These are phyloP conservation scores for Fagopyrum tataricum DNA, from an alignment of 148 eudicot species.

Conservation along the genomic window DNA sequence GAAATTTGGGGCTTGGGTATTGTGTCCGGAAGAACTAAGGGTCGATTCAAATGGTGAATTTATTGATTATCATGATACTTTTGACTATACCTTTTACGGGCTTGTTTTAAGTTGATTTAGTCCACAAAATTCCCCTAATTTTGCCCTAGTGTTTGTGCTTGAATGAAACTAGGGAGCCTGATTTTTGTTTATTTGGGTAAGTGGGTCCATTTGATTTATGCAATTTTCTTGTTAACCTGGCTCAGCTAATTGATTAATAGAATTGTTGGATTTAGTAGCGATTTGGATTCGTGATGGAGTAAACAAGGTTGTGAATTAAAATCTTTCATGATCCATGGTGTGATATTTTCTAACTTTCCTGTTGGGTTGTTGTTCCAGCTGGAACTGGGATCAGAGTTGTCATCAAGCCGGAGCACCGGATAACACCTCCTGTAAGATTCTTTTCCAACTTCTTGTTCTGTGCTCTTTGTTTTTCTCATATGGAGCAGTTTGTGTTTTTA, in stretches of 20 bases:
- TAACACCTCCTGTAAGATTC: slow-evolving; percentile 76
- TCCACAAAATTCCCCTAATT: neutral
- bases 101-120: neutral
- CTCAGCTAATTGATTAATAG: neutral
- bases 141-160: slow-evolving; percentile 2
- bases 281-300: neutral
- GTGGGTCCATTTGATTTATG: neutral
- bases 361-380: slow-evolving; percentile 33
- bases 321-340: neutral
- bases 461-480: neutral
- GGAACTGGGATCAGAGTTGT: slow-evolving; percentile 81
- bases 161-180: neutral
- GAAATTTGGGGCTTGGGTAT: neutral
- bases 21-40: neutral
- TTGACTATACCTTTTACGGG: neutral
- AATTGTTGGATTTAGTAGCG: neutral
- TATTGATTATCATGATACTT: neutral
- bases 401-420: slow-evolving; percentile 68
- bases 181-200: neutral
- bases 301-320: neutral
- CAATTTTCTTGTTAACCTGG: neutral
- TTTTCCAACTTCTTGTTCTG: slow-evolving; percentile 4
- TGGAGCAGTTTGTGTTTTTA: neutral
- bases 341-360: slow-evolving; percentile 3
- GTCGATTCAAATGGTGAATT: neutral